Percentiles rank a stretch among this genome's conserved stretches.
These are phyloP conservation scores for Setaria viridis DNA, from an alignment of 202 grass and related monocot species.

Conservation along the genomic window DNA sequence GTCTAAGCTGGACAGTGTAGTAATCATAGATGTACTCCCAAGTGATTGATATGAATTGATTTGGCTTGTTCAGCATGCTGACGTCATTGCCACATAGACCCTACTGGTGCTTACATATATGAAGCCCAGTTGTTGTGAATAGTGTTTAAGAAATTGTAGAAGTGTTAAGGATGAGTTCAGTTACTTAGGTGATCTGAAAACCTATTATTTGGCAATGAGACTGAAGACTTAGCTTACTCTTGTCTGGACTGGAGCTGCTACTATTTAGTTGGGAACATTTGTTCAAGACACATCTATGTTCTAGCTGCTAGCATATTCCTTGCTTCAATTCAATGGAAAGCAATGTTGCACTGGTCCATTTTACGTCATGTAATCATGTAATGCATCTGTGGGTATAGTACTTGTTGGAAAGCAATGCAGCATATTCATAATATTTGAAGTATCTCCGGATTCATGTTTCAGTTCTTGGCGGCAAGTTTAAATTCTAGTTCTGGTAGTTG, in stretches of 20 bases:
- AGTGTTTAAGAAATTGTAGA: not conserved
- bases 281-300: not conserved
- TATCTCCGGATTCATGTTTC: not conserved
- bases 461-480: not conserved
- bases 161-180: not conserved
- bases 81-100: not conserved
- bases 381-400: not conserved
- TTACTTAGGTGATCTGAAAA: not conserved
- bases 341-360: not conserved
- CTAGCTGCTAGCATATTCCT: not conserved
- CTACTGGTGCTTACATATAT: not conserved
- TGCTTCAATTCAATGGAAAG: not conserved
- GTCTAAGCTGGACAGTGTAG: not conserved
- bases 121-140: not conserved
- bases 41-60: not conserved
- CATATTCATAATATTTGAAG: not conserved
- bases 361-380: not conserved
- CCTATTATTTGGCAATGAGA: not conserved
- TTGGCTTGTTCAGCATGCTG: not conserved
- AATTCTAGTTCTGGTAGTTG: not conserved
- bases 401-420: not conserved
- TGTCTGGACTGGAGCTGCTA: not conserved
- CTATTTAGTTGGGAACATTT: not conserved
- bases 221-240: not conserved
- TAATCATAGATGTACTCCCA: not conserved